Percentiles rank a stretch among this genome's conserved stretches.
Conservation (phyloP, 1,139 yeast genomes). For the Taiozyma sp. region DNA sequence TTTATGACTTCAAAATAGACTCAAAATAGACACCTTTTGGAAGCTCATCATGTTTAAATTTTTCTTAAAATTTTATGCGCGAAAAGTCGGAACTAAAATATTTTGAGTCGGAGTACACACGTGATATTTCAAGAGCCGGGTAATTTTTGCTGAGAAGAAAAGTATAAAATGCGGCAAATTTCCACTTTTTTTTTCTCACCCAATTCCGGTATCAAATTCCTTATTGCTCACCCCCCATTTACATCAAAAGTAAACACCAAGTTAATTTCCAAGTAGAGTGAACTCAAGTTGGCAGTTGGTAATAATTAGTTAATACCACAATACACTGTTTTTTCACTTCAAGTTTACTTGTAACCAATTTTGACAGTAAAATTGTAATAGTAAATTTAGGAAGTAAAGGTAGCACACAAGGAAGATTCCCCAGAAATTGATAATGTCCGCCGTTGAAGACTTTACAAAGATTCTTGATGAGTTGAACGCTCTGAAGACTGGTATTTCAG, state of each 20-base stretch:
- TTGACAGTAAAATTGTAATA: neutral
- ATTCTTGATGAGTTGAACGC: slow-evolving; percentile 68
- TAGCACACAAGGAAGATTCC: neutral
- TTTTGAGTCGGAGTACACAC: neutral
- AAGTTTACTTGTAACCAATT: neutral
- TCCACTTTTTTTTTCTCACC: neutral
- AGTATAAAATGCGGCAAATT: neutral
- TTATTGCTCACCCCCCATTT: neutral
- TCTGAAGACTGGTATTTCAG: slow-evolving; percentile 90
- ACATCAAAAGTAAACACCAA: neutral
- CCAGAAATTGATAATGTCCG: neutral
- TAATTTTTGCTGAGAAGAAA: neutral
- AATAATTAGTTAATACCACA: neutral
- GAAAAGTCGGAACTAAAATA: neutral
- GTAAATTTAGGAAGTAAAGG: neutral
- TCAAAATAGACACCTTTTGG: neutral
- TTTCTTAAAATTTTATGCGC: neutral
- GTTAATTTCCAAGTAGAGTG: neutral
- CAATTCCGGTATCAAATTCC: too few relatives aligned
- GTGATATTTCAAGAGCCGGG: neutral
- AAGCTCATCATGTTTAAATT: neutral
- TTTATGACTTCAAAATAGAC: neutral
- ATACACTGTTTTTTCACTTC: neutral
- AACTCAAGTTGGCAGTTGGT: neutral
- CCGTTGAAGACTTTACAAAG: slow-evolving; percentile 42